phyloP scores from a whole-genome alignment of 768 basidiomycete species.

The Suillus ampliporus region DNA sequence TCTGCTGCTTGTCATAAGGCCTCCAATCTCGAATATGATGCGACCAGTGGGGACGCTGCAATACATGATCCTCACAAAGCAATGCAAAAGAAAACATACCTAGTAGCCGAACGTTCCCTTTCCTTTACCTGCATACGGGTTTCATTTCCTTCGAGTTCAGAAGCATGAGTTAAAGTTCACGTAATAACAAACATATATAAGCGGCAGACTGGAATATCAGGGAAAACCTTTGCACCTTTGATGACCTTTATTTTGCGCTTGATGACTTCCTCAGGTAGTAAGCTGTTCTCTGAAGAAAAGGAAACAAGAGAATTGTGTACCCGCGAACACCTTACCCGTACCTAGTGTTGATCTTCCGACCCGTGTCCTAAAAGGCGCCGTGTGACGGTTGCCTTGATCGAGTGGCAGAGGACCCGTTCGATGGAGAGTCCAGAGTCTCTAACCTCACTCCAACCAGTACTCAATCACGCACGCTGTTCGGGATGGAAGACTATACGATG shows the following conservation, averaged over 20 bases:
- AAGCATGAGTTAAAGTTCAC: not conserved
- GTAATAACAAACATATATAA: not conserved
- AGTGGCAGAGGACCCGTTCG: no score
- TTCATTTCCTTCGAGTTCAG: slow-evolving; percentile 79
- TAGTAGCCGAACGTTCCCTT: slow-evolving; percentile 96
- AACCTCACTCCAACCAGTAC: no score
- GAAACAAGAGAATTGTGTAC: no score
- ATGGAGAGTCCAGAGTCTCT: no score
- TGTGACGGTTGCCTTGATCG: no score
- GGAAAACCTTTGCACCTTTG: slow-evolving; percentile 93
- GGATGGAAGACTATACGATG: no score
- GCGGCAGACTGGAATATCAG: slow-evolving; percentile 91
- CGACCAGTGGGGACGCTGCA: slow-evolving; percentile 83
- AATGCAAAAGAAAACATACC: slow-evolving; percentile 54
- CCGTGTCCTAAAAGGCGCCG: no score
- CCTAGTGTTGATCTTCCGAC: no score
- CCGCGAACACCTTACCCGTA: no score
- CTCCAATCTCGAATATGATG: slow-evolving; percentile 94
- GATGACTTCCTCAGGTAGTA: slow-evolving; percentile 81
- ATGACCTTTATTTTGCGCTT: slow-evolving; percentile 88
- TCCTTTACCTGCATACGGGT: slow-evolving; percentile 99
- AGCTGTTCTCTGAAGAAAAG: no score
- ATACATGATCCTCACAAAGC: slow-evolving; percentile 1
- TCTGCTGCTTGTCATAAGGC: slow-evolving; percentile 87
- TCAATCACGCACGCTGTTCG: no score